A percentile compares a stretch with the other conserved stretches of the same genome.
Evolutionary conservation across 192 early-diverging fungal species (phyloP).

Genomic region (Funneliformis geosporum): DNA sequence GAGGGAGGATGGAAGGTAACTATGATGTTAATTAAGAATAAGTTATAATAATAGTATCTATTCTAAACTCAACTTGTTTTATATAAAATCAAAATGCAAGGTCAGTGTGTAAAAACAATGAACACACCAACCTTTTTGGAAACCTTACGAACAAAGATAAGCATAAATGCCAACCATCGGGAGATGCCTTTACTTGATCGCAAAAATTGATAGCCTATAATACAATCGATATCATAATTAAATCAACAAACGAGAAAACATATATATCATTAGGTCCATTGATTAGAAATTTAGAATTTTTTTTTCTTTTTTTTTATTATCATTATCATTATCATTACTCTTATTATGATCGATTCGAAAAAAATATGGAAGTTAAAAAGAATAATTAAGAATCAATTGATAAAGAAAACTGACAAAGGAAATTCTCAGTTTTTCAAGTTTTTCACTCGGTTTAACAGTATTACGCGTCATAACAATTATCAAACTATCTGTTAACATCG

Average conservation of each 20-base stretch:
- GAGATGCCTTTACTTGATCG: conserved; percentile 72
- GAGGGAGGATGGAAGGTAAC: conserved; percentile 29
- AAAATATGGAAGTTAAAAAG: background rate
- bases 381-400: background rate
- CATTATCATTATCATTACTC: background rate
- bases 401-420: background rate
- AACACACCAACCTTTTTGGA: conserved; percentile 62
- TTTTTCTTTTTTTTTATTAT: background rate
- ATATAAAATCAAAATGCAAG: conserved; percentile 9
- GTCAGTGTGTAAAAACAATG: background rate
- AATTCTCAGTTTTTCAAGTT: background rate
- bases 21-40: conserved; percentile 29
- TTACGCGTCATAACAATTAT: conserved; percentile 3
- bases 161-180: conserved; percentile 86
- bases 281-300: background rate
- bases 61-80: background rate
- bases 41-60: conserved; percentile 21
- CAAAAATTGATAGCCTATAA: conserved; percentile 79
- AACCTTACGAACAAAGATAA: conserved; percentile 73
- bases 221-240: conserved; percentile 15
- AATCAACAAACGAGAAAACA: background rate
- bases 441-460: background rate
- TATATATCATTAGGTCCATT: background rate
- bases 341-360: background rate
- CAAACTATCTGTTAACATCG: background rate